Evolutionary conservation across 805 yeast genomes (phyloP).

Genomic region (Sungouiozyma ichnusensis): DNA sequence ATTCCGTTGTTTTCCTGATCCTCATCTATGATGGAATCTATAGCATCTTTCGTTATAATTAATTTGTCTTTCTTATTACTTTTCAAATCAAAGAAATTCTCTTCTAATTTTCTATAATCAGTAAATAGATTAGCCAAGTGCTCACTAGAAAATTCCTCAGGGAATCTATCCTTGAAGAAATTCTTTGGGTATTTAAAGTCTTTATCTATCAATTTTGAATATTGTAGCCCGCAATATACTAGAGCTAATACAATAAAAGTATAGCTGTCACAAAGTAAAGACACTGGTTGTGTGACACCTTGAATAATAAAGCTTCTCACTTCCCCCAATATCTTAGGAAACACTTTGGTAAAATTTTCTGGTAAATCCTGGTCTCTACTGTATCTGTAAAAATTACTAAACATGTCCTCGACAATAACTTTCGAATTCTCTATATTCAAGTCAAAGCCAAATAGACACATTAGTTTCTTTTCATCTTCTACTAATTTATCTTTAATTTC

Average conservation of each 20-base stretch:
- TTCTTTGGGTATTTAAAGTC: slow-evolving; percentile 23
- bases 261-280: slow-evolving; percentile 26
- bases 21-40: slow-evolving; percentile 19
- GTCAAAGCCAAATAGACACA: slow-evolving; percentile 28
- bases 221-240: slow-evolving; percentile 25
- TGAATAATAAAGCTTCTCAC: slow-evolving; percentile 27
- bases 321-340: slow-evolving; percentile 27
- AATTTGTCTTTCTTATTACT: slow-evolving; percentile 27
- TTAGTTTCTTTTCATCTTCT: slow-evolving; percentile 22
- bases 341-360: slow-evolving; percentile 18
- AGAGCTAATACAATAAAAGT: slow-evolving; percentile 23
- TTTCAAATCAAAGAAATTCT: slow-evolving; percentile 27
- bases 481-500: slow-evolving; percentile 28
- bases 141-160: slow-evolving; percentile 13
- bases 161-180: slow-evolving; percentile 25
- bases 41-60: slow-evolving; percentile 16
- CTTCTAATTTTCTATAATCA: slow-evolving; percentile 24
- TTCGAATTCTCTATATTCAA: slow-evolving; percentile 27
- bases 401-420: slow-evolving; percentile 27
- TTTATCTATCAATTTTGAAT: slow-evolving; percentile 18
- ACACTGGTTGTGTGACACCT: slow-evolving; percentile 29
- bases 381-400: slow-evolving; percentile 25
- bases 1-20: slow-evolving; percentile 2
- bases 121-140: slow-evolving; percentile 19
- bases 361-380: slow-evolving; percentile 23